These are phyloP conservation scores for Barbarea vulgaris DNA, from an alignment of 345 rosid genomes.

Conservation along the genomic window DNA sequence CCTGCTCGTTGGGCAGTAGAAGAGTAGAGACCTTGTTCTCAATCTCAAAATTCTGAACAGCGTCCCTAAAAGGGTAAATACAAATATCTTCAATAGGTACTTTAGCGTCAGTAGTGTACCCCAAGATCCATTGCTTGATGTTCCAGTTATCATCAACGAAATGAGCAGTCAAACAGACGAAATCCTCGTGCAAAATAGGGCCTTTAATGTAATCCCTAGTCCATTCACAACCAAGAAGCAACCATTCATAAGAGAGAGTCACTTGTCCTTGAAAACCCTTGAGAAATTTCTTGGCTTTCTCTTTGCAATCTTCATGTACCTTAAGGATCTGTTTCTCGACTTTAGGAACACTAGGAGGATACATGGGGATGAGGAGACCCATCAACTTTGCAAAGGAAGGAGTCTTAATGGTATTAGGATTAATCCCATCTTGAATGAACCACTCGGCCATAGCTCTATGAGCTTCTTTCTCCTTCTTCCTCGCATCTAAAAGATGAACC, in stretches of 20 bases:
- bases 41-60: conserved; percentile 30
- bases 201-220: not conserved
- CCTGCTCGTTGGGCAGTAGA: not conserved
- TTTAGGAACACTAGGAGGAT: not conserved
- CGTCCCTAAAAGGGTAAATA: not conserved
- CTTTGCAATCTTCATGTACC: not conserved
- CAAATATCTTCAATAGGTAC: not conserved
- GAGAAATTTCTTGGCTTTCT: conserved; percentile 26
- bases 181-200: conserved; percentile 22
- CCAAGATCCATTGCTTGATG: conserved; percentile 17
- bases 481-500: not conserved
- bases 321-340: conserved; percentile 4
- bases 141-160: conserved; percentile 38
- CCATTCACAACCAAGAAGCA: not conserved
- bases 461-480: conserved; percentile 4
- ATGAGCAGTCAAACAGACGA: conserved; percentile 26
- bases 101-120: not conserved
- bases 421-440: not conserved
- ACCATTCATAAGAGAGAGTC: conserved; percentile 26
- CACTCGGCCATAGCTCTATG: not conserved
- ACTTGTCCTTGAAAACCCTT: conserved; percentile 17
- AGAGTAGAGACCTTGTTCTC: conserved; percentile 22
- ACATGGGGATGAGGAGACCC: not conserved
- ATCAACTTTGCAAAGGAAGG: not conserved
- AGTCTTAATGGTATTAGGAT: not conserved